Conservation (phyloP, 352 stramenopile genomes). For the Blastocystis sp. region DNA sequence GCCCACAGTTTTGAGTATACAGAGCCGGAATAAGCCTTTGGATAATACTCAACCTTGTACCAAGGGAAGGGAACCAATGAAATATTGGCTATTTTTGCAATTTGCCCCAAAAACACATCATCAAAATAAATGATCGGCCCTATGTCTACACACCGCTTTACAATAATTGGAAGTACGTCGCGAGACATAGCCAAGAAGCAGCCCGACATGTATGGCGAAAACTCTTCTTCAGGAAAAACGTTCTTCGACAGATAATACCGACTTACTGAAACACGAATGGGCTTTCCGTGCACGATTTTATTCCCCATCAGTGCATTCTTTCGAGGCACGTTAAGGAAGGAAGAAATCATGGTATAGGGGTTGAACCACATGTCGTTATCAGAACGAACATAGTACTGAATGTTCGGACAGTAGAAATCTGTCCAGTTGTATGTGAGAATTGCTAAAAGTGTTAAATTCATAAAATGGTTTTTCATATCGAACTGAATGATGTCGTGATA, state of each 20-base stretch:
- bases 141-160: slow-evolving; percentile 20
- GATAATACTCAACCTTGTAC: slow-evolving; percentile 34
- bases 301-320: slow-evolving; percentile 28
- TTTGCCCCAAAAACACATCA: slow-evolving; percentile 49
- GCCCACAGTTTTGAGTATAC: slow-evolving; percentile 24
- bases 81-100: slow-evolving; percentile 16
- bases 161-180: slow-evolving; percentile 15
- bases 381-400: slow-evolving; percentile 24
- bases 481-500: slow-evolving; percentile 58
- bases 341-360: neutral
- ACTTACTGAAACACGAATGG: slow-evolving; percentile 11
- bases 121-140: slow-evolving; percentile 52
- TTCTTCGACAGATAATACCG: slow-evolving; percentile 43
- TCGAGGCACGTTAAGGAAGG: neutral
- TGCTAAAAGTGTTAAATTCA: slow-evolving; percentile 35
- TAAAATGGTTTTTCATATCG: slow-evolving; percentile 55
- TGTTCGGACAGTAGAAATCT: slow-evolving; percentile 34
- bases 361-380: slow-evolving; percentile 58
- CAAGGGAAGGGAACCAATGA: neutral
- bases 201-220: slow-evolving; percentile 28
- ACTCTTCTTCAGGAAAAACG: slow-evolving; percentile 8
- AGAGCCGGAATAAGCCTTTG: neutral
- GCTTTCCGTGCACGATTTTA: slow-evolving; percentile 6
- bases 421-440: slow-evolving; percentile 56
- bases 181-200: slow-evolving; percentile 38